phyloP scores from a whole-genome alignment of 1,284 basidiomycete genomes.

The Meripilus lineatus region DNA sequence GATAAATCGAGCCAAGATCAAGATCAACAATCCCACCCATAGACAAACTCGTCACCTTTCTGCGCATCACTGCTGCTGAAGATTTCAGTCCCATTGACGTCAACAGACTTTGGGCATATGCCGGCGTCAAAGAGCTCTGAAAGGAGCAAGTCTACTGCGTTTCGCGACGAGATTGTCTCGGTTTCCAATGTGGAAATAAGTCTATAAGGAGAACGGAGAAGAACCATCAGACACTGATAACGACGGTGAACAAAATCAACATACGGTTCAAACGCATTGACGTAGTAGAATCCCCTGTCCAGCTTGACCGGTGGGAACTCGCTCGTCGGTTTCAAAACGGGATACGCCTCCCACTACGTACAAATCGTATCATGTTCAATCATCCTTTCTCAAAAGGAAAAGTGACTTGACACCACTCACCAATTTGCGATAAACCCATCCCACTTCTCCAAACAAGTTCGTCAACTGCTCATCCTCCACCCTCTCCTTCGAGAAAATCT shows the following conservation, averaged over 20 bases:
- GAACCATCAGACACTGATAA: not conserved
- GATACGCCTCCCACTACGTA: constrained; percentile 73
- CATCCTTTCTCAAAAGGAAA: too few relatives aligned
- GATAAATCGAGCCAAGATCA: too few relatives aligned
- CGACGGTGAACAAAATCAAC: constrained; percentile 13
- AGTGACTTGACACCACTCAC: constrained; percentile 33
- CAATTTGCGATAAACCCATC: constrained; percentile 83
- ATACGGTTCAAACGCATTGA: constrained; percentile 80
- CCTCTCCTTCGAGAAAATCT: constrained; percentile 77
- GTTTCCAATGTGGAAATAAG: constrained; percentile 91
- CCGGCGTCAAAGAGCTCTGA: constrained; percentile 60
- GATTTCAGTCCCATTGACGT: not conserved
- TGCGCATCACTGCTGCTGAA: too few relatives aligned
- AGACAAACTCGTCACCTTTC: constrained; percentile 9
- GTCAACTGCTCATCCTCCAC: constrained; percentile 69
- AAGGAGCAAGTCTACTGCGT: constrained; percentile 75
- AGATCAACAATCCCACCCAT: constrained; percentile 16
- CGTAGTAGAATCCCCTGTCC: constrained; percentile 77
- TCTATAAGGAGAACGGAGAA: constrained; percentile 30
- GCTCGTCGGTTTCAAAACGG: constrained; percentile 61
- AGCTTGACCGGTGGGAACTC: constrained; percentile 75
- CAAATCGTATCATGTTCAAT: not conserved
- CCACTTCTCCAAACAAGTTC: constrained; percentile 64
- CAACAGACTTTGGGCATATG: constrained; percentile 41
- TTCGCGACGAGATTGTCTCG: constrained; percentile 79